Evolutionary conservation across 2,329 filamentous ascomycete genomes (phyloP), one percentile per base, ranked within the genome.

Genomic region (Dryadomyces quercus-mongolicae): DNA sequence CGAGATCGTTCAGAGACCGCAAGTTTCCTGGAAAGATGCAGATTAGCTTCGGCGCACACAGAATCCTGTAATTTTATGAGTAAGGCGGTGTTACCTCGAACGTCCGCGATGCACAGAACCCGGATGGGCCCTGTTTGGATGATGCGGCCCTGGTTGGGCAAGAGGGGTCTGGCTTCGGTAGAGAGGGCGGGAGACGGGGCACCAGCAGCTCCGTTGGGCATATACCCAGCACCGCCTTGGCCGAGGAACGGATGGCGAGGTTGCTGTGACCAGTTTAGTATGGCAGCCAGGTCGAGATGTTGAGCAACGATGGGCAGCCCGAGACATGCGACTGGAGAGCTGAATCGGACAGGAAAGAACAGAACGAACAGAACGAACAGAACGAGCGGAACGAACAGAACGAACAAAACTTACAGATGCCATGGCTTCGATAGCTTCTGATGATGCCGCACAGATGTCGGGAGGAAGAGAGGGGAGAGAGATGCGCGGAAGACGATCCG

Each of bases 1-100:
- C 93, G 58, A 98, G 85, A 58, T 97, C 91, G 73, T 98, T 98
- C 65, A 98, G 77, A 61, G 93, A 96, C 72, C 86, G 84, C 62
- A 98, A 76, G 70, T 97, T 96, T 71, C 93, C 93, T 98, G 62
- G 54, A 45, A 15, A 2, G 20, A 16, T 5, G 12, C 22, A 13
- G 18, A 36, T 52, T 21, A 40, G 34, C 1, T 18, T 49, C 13
- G n/a, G n/a, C 18, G 9, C 12, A 22, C 22, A 10, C 10, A 16
- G 5, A 7, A 25, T 10, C 2, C 31, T 9, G n/a, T 10, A 9
- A 36, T 12, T 40, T 12, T 16, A 9, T 13, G 36, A 12, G 15
- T 40, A 12, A 40, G 36, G 8, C 36, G 10, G 36, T 40, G 36
- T 64, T 71, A 86, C 83, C 83, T 80, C 83, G 77, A 65, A 86